phyloP scores from a whole-genome alignment of 805 yeast species.

The Cyberlindnera mycetangii region DNA sequence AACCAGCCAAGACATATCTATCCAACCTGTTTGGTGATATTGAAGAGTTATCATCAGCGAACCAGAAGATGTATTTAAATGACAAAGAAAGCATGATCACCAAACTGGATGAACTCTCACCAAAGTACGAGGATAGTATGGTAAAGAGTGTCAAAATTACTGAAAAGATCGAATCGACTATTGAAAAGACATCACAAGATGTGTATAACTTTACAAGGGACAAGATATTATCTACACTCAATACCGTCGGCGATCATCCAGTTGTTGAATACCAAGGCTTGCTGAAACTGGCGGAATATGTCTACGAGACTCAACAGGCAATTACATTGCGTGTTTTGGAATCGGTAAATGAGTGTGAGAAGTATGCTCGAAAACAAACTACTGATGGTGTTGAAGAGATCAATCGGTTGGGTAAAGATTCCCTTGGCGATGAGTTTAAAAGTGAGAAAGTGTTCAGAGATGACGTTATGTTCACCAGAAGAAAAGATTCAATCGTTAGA shows the following conservation, averaged over 20 bases:
- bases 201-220: slow-evolving; percentile 61
- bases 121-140: slow-evolving; percentile 56
- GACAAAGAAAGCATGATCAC: slow-evolving; percentile 46
- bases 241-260: slow-evolving; percentile 46
- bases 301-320: slow-evolving; percentile 61
- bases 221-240: slow-evolving; percentile 50
- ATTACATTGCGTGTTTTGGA: slow-evolving; percentile 65
- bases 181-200: slow-evolving; percentile 57
- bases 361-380: slow-evolving; percentile 62
- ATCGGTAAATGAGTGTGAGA: slow-evolving; percentile 64
- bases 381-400: slow-evolving; percentile 58
- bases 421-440: slow-evolving; percentile 58
- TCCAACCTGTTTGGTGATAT: slow-evolving; percentile 68
- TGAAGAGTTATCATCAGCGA: slow-evolving; percentile 54
- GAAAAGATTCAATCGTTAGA: slow-evolving; percentile 58
- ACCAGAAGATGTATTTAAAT: slow-evolving; percentile 49
- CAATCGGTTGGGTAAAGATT: slow-evolving; percentile 55
- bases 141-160: slow-evolving; percentile 50
- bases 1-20: slow-evolving; percentile 91
- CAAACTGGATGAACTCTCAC: slow-evolving; percentile 57
- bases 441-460: slow-evolving; percentile 62
- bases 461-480: slow-evolving; percentile 79
- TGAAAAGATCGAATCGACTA: slow-evolving; percentile 56
- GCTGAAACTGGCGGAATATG: slow-evolving; percentile 64
- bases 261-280: slow-evolving; percentile 59